Evolutionary conservation across 257 asterid genomes (phyloP).

Genomic region (Gentiana dahurica): DNA sequence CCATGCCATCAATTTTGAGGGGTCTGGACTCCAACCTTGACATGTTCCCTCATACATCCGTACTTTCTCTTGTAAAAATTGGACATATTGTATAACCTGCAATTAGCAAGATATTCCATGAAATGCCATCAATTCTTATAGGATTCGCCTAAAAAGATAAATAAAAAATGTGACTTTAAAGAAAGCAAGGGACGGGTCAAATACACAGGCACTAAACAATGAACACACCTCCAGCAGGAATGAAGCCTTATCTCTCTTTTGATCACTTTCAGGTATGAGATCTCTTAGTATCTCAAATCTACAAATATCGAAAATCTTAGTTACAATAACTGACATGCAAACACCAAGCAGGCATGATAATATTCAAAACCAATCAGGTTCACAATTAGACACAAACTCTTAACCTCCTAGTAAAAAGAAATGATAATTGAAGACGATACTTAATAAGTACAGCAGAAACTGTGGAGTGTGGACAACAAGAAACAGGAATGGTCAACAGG

Average conservation of each 20-base stretch:
- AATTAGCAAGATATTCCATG: conserved; percentile 8
- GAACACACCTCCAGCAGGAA: conserved; percentile 67
- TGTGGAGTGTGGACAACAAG: background rate
- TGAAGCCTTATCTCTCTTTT: conserved; percentile 76
- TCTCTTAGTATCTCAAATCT: conserved; percentile 71
- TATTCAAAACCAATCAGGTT: no score
- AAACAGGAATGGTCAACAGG: background rate
- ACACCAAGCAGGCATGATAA: background rate
- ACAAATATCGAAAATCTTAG: conserved; percentile 15
- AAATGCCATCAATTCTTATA: background rate
- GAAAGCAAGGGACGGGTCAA: background rate
- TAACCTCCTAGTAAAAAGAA: background rate
- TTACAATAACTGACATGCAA: background rate
- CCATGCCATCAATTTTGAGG: conserved; percentile 54
- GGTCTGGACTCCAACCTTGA: conserved; percentile 76
- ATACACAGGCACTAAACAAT: conserved; percentile 8
- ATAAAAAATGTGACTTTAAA: background rate
- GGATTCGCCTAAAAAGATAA: background rate
- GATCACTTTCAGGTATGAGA: conserved; percentile 71
- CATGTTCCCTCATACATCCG: conserved; percentile 46
- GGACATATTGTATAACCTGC: conserved; percentile 90
- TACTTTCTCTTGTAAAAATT: conserved; percentile 60
- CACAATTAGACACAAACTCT: background rate
- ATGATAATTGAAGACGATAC: no score
- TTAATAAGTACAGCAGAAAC: background rate